Evolutionary conservation across 495 filamentous ascomycete species (phyloP), one percentile per base, ranked within the genome.

Genomic region (Penicillium simplicissimum): DNA sequence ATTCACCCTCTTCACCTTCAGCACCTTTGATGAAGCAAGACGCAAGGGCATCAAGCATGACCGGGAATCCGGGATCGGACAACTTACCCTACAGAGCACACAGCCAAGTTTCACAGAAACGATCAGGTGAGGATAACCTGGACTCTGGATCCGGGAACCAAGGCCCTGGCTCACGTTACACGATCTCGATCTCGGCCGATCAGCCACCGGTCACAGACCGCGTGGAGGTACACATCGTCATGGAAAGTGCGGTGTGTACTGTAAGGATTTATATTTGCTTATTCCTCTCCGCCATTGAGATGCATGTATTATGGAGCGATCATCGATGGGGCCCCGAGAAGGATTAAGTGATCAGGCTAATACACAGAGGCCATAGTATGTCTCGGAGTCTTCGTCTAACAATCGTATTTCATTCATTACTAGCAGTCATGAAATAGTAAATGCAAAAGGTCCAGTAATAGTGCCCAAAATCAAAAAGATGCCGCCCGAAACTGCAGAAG

Each of bases 161-260:
- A 13, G 56, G n/a, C 45, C 15, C 2, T 35, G 56, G 56, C 34
- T 40, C 31, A 40, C 7, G 45, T 58, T 36, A 51, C 45, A 58
- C 56, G 36, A 58, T 37, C 40, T 37, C 34, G 42, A 58, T 58
- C 56, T 58, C 31, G 45, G 42, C 45, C 8, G 43, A 34, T 19
- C 43, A 21, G 45, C 40, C 10, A 17, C 37, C 45, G 13, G 15
- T 52, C 13, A 10, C 11, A 19, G 51, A 19, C 17, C 56, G 56
- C 56, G 56, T 58, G 56, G 56, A 37, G 17, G 42, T 33, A 23
- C 38, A 45, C 42, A 19, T 45, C 10, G 55, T 36, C 15, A 19
- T 4, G 15, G 9, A 53, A 31, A 47, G 42, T 57, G 56, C 56
- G 56, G 56, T 58, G 45, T 25, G 23, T 15, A 8, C 19, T 58